A percentile compares a stretch with the other conserved stretches of the same genome.
These are phyloP conservation scores for Sclerotiophoma versabilis DNA, from an alignment of 2,329 filamentous ascomycete species.

Conservation along the genomic window DNA sequence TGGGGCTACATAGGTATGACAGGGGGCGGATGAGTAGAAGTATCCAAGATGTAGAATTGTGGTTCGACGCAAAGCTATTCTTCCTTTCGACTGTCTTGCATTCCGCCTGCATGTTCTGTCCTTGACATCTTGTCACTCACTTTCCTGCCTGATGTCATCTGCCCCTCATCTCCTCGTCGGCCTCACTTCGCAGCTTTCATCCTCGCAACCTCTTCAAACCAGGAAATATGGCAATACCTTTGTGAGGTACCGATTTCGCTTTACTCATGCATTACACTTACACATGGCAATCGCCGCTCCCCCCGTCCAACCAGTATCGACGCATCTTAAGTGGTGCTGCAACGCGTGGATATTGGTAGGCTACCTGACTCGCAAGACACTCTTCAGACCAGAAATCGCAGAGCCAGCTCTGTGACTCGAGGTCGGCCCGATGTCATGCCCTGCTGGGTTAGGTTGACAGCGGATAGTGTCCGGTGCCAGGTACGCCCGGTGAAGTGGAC, in stretches of 20 bases:
- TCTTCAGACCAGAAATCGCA: background rate
- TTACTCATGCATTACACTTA: background rate
- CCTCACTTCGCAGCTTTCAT: constrained; percentile 3
- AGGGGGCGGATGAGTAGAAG: background rate
- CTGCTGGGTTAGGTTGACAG: background rate
- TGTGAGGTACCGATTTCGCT: background rate
- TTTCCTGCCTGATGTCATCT: background rate
- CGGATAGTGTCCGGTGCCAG: background rate
- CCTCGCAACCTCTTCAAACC: background rate
- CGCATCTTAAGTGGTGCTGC: background rate
- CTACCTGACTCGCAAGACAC: constrained; percentile 3
- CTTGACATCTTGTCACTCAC: background rate
- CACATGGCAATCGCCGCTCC: background rate
- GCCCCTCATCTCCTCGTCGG: background rate
- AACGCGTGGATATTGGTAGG: constrained; percentile 1
- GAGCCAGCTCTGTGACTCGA: constrained; percentile 9
- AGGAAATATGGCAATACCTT: background rate
- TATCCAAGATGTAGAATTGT: too few relatives aligned
- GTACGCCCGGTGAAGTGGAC: constrained; percentile 1
- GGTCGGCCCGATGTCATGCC: constrained; percentile 10
- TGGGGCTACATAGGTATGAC: background rate
- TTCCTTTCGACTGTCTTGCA: too few relatives aligned
- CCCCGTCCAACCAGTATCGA: background rate
- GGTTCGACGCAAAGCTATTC: too few relatives aligned
- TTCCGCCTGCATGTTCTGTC: too few relatives aligned